Base-by-base conservation (phyloP, 2,329 filamentous ascomycete species). In the Fusarium sp. region DNA sequence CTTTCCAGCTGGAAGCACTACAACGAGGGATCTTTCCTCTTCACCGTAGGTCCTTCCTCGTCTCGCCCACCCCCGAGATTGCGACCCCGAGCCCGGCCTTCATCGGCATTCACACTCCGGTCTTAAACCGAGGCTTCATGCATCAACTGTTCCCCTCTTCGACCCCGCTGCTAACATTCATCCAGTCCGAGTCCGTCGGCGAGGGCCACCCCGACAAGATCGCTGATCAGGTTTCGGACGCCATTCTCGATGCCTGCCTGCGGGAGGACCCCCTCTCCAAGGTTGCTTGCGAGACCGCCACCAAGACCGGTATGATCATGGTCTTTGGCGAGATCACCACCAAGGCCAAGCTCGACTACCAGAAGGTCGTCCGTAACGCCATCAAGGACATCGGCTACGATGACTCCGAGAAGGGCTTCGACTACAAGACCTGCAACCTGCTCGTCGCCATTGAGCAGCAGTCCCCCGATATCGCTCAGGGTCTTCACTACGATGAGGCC, bases 251-350 rank as follows among this genome's bases (percentile, higher is more conserved):
- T 90, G 97, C 97, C 88, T 98, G 97, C 89, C 89, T 99, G 83
- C 89, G 89, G 75, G 93, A 97, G 86, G 97, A 99, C 85, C 96
- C 96, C 78, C 92, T 98, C 83, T 98, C 97, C 89, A 99, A 98
- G 91, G 93, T 98, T 80, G 97, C 97, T 85, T 99, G 97, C 87
- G 97, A 99, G 91, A 98, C 96, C 79, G 97, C 97, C 82, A 98
- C 97, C 89, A 99, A 99, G 94, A 99, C 97, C 80, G 97, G 97
- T 86, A 94, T 99, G 97, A 90, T 99, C 86, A 98, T 99, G 97
- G 93, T 97, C 84, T 97, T 98, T 77, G 95, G 95, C 87, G 97
- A 99, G 86, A 99, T 99, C 86, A 97, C 95, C 86, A 98, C 97
- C 88, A 97, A 97, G 89, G 92, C 96, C 86, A 90, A 88, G 79